These are phyloP conservation scores for Dothistroma pini DNA, from an alignment of 2,329 filamentous ascomycete genomes.

Conservation along the genomic window DNA sequence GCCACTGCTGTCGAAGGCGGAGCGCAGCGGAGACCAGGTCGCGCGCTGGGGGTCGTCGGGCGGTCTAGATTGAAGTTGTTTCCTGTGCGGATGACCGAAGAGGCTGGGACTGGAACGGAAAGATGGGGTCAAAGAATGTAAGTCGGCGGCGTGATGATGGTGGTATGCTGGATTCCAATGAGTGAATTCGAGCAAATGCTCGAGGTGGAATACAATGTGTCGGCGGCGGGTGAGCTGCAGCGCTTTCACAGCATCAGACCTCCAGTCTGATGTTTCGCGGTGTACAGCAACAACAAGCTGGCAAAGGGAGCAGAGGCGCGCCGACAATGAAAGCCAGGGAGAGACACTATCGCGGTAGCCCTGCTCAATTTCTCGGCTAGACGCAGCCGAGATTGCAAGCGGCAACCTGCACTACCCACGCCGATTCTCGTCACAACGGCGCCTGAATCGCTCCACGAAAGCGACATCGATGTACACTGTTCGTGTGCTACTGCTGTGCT, in stretches of 20 bases:
- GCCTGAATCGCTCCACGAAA: background rate
- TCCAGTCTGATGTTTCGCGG: background rate
- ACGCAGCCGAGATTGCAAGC: background rate
- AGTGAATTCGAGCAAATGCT: conserved; percentile 11
- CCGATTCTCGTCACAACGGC: background rate
- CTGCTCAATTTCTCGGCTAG: background rate
- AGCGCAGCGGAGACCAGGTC: conserved; percentile 7
- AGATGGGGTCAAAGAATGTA: conserved; percentile 10
- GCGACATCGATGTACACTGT: background rate
- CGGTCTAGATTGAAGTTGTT: background rate
- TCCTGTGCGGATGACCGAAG: conserved; percentile 1
- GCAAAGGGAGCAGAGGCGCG: background rate
- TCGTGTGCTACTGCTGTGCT: background rate
- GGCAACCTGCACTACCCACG: background rate
- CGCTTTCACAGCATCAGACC: conserved; percentile 5
- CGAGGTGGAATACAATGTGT: conserved; percentile 10
- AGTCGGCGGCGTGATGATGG: conserved; percentile 2
- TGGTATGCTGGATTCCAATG: conserved; percentile 7
- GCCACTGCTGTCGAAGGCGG: conserved; percentile 6
- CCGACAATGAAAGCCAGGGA: background rate
- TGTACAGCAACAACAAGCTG: background rate
- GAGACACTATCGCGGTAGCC: background rate
- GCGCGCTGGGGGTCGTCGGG: background rate
- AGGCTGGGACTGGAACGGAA: conserved; percentile 10
- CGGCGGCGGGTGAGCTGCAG: background rate